Evolutionary conservation across 116 monocot species (phyloP).

Genomic region (Papilionanthe hybrid): DNA sequence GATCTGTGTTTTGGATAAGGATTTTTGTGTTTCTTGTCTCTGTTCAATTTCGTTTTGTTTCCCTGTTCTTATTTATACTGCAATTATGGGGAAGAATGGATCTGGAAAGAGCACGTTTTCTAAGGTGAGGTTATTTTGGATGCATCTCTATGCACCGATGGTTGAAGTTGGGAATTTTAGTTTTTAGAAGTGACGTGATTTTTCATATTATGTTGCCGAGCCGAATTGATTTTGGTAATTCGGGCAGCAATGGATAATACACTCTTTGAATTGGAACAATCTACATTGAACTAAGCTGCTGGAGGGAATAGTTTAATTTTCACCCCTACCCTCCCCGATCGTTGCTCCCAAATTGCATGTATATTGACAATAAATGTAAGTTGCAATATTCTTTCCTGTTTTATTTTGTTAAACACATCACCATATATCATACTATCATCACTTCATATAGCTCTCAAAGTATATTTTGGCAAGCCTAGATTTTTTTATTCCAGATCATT

Average conservation of each 20-base stretch:
- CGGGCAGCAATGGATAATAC: background rate
- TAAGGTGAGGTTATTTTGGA: conserved; percentile 39
- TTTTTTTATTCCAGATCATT: too few species aligned
- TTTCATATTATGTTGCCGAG: background rate
- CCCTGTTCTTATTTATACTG: conserved; percentile 14
- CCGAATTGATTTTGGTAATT: background rate
- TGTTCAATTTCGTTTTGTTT: conserved; percentile 1
- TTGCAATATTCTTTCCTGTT: too few species aligned
- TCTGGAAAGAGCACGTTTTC: conserved; percentile 95
- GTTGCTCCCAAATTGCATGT: too few species aligned
- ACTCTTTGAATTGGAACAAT: background rate
- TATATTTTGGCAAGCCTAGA: too few species aligned
- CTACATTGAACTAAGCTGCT: background rate
- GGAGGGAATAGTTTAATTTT: background rate
- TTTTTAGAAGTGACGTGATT: background rate
- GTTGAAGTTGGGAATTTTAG: background rate
- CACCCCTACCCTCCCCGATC: too few species aligned
- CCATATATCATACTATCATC: too few species aligned
- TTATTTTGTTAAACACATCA: too few species aligned
- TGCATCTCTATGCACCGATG: background rate
- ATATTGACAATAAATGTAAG: too few species aligned
- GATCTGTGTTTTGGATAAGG: background rate
- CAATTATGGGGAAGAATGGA: conserved; percentile 97
- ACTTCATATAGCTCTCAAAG: too few species aligned
- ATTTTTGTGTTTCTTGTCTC: background rate